A percentile compares a stretch with the other conserved stretches of the same genome.
These are phyloP conservation scores for Wickerhamomyces sp. DNA, from an alignment of 1,139 yeast genomes.

Conservation along the genomic window DNA sequence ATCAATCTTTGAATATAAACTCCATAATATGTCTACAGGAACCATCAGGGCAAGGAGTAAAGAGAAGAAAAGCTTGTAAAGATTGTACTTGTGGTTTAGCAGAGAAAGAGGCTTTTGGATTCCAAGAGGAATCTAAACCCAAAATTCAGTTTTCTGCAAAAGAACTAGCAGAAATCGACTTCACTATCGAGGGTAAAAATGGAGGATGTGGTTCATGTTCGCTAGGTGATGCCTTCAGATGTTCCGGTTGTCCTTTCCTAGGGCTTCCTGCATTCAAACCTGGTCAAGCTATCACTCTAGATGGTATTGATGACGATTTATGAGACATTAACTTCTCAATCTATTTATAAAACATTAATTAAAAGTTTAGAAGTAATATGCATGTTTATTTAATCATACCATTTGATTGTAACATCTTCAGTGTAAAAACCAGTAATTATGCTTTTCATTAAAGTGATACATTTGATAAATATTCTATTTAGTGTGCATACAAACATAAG, in stretches of 20 bases:
- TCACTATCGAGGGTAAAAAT: slow-evolving; percentile 87
- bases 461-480: too few species aligned
- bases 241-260: slow-evolving; percentile 96
- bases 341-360: neutral
- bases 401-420: too few species aligned
- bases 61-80: slow-evolving; percentile 85
- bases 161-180: slow-evolving; percentile 84
- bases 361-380: too few species aligned
- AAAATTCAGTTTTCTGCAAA: slow-evolving; percentile 54
- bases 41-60: slow-evolving; percentile 45
- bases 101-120: slow-evolving; percentile 54
- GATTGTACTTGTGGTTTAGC: slow-evolving; percentile 97
- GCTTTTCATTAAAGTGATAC: too few species aligned
- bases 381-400: too few species aligned
- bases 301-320: slow-evolving; percentile 37
- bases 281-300: slow-evolving; percentile 60
- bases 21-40: slow-evolving; percentile 24
- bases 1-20: slow-evolving; percentile 22
- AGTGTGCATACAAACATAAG: too few species aligned
- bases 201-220: slow-evolving; percentile 98
- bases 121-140: slow-evolving; percentile 36
- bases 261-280: slow-evolving; percentile 98
- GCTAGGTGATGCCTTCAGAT: slow-evolving; percentile 94
- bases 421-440: too few species aligned
- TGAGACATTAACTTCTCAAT: slow-evolving; percentile 1